phyloP scores from a whole-genome alignment of 1,284 basidiomycete genomes.

The Trametes versicolor region DNA sequence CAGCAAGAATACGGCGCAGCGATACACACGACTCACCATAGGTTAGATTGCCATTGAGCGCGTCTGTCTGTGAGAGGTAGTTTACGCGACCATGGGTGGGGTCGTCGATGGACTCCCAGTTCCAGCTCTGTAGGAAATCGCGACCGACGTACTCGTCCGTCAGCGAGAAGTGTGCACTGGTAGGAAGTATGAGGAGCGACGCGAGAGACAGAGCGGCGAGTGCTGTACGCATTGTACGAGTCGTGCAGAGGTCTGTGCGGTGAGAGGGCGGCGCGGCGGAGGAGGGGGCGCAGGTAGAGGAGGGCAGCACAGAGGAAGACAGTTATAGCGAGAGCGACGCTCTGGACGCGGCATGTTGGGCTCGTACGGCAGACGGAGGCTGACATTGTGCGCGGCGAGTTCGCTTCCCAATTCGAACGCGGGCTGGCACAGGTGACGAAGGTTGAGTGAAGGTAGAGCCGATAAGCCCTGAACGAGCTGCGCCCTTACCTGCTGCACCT shows the following conservation, averaged over 20 bases:
- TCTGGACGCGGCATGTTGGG: slow-evolving; percentile 8
- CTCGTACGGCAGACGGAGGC: slow-evolving; percentile 17
- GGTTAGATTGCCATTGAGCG: slow-evolving; percentile 51
- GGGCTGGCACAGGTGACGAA: slow-evolving; percentile 15
- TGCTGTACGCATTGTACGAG: slow-evolving; percentile 42
- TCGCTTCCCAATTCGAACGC: slow-evolving; percentile 19
- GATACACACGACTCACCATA: slow-evolving; percentile 44
- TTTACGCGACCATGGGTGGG: slow-evolving; percentile 67
- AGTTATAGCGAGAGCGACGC: slow-evolving; percentile 10
- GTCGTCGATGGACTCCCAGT: slow-evolving; percentile 58
- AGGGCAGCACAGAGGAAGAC: slow-evolving; percentile 42
- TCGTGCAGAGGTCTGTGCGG: slow-evolving; percentile 35
- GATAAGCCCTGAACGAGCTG: background rate
- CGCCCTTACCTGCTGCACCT: background rate
- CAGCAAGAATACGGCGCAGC: background rate
- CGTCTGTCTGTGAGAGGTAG: slow-evolving; percentile 55
- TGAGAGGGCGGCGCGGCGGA: slow-evolving; percentile 28
- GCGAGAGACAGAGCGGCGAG: slow-evolving; percentile 32
- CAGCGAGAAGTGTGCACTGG: slow-evolving; percentile 43
- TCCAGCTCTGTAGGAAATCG: slow-evolving; percentile 57
- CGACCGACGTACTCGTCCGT: slow-evolving; percentile 50
- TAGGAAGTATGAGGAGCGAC: slow-evolving; percentile 35
- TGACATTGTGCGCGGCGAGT: slow-evolving; percentile 22
- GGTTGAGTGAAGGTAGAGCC: slow-evolving; percentile 11
- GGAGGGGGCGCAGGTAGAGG: slow-evolving; percentile 41